Base-by-base conservation (phyloP, 305 asterid species). In the Striga hermonthica region DNA sequence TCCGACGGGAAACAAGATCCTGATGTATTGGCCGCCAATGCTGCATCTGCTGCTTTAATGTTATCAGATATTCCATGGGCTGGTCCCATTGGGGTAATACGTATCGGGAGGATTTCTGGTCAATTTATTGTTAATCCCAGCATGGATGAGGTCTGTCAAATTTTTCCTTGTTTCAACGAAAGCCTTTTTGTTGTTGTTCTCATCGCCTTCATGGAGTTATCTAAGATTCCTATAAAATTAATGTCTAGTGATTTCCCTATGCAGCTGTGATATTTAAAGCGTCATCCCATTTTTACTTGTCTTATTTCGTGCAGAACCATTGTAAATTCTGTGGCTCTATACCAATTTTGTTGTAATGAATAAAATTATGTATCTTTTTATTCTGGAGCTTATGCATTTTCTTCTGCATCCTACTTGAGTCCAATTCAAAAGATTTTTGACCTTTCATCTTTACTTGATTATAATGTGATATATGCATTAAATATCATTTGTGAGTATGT, bases 1-100 rank as follows among this genome's bases (percentile, higher is more conserved):
- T 94, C 97, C 28, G 96, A 90, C 65, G 97, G 99, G 78, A 82
- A 83, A 72, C 95, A 90, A 65, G 99, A 94, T 75, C 97, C 97
- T 16, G 97, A 90, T 81, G 85, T 94, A 65, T 71, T 94, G 95
- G 95, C 96, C 44, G 99, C 93, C 72, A 94, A 94, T 72, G 97
- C 97, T 15, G 78, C 99, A 56, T 94, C 97, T 63, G 95, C 97
- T 75, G 97, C 97, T 73, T 86, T 94, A 67, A 88, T 88, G 97
- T 65, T 94, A 75, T 88, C 97, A 5, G 99, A 94, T 80, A 84
- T 94, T 61, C 99, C 97, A 67, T 94, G 99, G 99, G 90, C 83
- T 64, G 99, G 96, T 62, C 99, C 95, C n/a, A 84, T 94, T 60
- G 99, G 99, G 62, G 87, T 94, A 48, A 84, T 94, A 74, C 95